A percentile compares a stretch with the other conserved stretches of the same genome.
Evolutionary conservation across 805 yeast species (phyloP).

Genomic region (Candida boleticola): DNA sequence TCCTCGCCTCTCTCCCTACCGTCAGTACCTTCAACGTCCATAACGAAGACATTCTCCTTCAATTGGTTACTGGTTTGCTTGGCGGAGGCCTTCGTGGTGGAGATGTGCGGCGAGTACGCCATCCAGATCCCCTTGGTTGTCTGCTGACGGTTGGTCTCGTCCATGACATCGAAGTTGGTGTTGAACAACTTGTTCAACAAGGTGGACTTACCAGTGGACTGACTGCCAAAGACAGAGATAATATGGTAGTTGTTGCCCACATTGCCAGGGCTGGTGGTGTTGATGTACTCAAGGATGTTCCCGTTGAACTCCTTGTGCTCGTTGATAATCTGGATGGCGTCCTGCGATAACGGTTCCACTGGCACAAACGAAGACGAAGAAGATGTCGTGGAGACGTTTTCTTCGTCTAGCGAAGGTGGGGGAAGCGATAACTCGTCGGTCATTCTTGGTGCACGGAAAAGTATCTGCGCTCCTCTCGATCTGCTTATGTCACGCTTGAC

Average conservation of each 20-base stretch:
- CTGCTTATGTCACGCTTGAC: conserved; percentile 1
- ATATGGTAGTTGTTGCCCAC: conserved; percentile 80
- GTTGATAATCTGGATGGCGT: conserved; percentile 61
- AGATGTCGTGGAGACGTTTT: conserved; percentile 15
- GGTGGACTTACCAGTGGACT: conserved; percentile 95
- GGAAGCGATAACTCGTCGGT: conserved; percentile 8
- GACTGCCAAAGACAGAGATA: conserved; percentile 95
- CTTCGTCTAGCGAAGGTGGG: conserved; percentile 10
- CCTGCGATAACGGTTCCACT: conserved; percentile 26
- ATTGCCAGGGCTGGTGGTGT: conserved; percentile 21
- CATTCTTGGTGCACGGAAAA: conserved; percentile 3
- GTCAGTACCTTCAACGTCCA: conserved; percentile 99
- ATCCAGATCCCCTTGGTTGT: conserved; percentile 58
- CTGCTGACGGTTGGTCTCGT: conserved; percentile 79
- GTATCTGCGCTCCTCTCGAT: too few species aligned
- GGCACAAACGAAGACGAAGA: conserved; percentile 42
- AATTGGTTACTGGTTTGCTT: conserved; percentile 6
- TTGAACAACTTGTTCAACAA: conserved; percentile 81
- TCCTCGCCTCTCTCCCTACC: conserved; percentile 98
- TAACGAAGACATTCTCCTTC: conserved; percentile 57
- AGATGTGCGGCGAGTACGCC: conserved; percentile 37
- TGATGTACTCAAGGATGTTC: conserved; percentile 32
- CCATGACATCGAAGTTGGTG: conserved; percentile 91
- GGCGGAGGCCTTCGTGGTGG: conserved; percentile 10
- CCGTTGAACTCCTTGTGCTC: conserved; percentile 55